Conservation (phyloP, 2,329 filamentous ascomycete species). For the Didymella exigua region DNA sequence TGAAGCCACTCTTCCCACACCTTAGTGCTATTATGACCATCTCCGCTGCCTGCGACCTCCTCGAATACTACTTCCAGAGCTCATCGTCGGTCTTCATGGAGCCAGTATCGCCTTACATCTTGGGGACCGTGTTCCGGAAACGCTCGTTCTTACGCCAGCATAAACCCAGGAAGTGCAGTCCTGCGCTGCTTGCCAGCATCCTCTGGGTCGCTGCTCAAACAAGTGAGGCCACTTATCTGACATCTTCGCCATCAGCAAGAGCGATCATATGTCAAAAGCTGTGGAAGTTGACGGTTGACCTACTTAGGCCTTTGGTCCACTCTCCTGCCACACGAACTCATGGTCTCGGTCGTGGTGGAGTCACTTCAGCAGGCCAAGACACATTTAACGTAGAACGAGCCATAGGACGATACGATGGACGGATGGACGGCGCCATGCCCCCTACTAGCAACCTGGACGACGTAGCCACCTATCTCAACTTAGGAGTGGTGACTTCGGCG, state of each 20-base stretch:
- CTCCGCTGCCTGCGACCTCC: slow-evolving; percentile 81
- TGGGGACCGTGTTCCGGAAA: slow-evolving; percentile 88
- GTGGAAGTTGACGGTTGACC: slow-evolving; percentile 79
- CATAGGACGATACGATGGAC: slow-evolving; percentile 55
- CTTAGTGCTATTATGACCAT: slow-evolving; percentile 79
- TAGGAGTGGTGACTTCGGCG: slow-evolving; percentile 88
- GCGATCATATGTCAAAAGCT: slow-evolving; percentile 86
- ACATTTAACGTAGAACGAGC: slow-evolving; percentile 76
- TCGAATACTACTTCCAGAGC: slow-evolving; percentile 90
- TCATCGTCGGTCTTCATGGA: slow-evolving; percentile 87
- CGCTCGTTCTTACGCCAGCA: slow-evolving; percentile 83
- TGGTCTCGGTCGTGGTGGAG: slow-evolving; percentile 58
- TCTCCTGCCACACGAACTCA: slow-evolving; percentile 63
- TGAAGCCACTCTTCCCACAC: slow-evolving; percentile 82
- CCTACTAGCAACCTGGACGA: slow-evolving; percentile 77
- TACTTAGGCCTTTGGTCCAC: slow-evolving; percentile 89
- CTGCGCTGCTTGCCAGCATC: slow-evolving; percentile 87
- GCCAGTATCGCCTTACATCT: slow-evolving; percentile 85
- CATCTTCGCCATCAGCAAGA: slow-evolving; percentile 78
- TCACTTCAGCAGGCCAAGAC: slow-evolving; percentile 77
- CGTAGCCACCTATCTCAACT: slow-evolving; percentile 87
- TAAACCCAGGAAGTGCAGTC: slow-evolving; percentile 80
- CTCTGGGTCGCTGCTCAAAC: slow-evolving; percentile 95
- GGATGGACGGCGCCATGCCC: slow-evolving; percentile 53
- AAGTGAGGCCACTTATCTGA: slow-evolving; percentile 83